These are phyloP conservation scores for Omphalea diandra DNA, from an alignment of 441 rosid genomes.

Conservation along the genomic window DNA sequence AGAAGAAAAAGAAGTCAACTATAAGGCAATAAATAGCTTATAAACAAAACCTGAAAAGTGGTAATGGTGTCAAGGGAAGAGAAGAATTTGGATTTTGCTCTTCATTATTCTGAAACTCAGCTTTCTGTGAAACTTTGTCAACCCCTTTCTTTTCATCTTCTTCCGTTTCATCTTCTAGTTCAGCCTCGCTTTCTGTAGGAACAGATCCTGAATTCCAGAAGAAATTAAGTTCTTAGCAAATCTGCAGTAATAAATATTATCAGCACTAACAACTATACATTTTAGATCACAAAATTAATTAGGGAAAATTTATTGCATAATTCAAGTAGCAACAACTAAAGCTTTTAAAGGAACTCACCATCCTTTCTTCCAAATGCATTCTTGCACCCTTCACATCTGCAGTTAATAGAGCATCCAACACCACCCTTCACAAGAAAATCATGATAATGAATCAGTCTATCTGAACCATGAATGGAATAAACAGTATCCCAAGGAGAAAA, in stretches of 20 bases:
- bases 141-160: conserved; percentile 41
- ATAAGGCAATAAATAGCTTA: conserved; percentile 4
- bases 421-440: conserved; percentile 64
- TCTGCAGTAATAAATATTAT: background rate
- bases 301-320: background rate
- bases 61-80: conserved; percentile 67
- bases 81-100: conserved; percentile 56
- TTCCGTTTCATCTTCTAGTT: conserved; percentile 59
- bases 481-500: conserved; percentile 19
- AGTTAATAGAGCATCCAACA: conserved; percentile 95
- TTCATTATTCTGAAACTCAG: conserved; percentile 46
- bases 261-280: background rate
- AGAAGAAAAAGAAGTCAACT: conserved; percentile 12
- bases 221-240: background rate
- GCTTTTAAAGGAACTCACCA: conserved; percentile 48
- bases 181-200: conserved; percentile 46
- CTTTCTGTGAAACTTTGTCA: conserved; percentile 40
- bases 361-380: conserved; percentile 89
- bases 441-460: conserved; percentile 23
- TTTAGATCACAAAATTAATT: background rate
- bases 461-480: conserved; percentile 10
- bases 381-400: conserved; percentile 98
- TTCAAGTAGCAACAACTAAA: conserved; percentile 5
- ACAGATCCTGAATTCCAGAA: conserved; percentile 52
- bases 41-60: conserved; percentile 55